Base-by-base conservation (phyloP, 2,329 filamentous ascomycete genomes). In the Davidsoniella eucalypti region DNA sequence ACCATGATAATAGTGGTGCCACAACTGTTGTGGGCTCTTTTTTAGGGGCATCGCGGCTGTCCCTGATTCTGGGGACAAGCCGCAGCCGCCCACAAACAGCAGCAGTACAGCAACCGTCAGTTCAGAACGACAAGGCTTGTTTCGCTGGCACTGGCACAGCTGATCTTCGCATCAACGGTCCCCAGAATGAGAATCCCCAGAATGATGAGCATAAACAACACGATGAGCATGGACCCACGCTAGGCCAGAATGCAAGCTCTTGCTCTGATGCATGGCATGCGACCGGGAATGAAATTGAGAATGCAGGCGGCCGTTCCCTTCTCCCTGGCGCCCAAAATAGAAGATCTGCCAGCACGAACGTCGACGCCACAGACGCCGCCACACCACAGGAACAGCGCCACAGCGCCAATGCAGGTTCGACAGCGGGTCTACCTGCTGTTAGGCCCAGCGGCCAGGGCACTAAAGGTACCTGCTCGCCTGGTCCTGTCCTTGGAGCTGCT, bases 31-130 rank as follows among this genome's bases (percentile, higher is more conserved):
- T 17, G 37, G 49, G 50, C 45, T 52, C 50, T 52, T 52, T 52
- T 52, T 52, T 52, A 52, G 50, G 50, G 18, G 50, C 37, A 25
- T 52, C 50, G 45, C 50, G 50, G 36, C 46, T 52, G 50, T 52
- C 50, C 44, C 46, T 49, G 39, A 45, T 49, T 46, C 33, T 44
- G 48, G 46, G 43, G 43, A 44, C 43, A 38, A 39, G 51, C 36
- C 51, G 47, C 48, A 46, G 47, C 10, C 51, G 43, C n/a, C 33
- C 47, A 6, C 39, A 23, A 16, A 50, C 39, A 18, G 51, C 38
- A 18, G 40, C 40, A 43, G 25, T 21, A 33, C 26, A 10, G 26
- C 26, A 33, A 12, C 26, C 7, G 26, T 12, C 7, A 33, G 26
- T 33, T 8, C 26, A 33, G 8, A 33, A 8, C 26, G 26, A 33